These are phyloP conservation scores for Grigorovia transvaalensis DNA, from an alignment of 805 yeast genomes.

Conservation along the genomic window DNA sequence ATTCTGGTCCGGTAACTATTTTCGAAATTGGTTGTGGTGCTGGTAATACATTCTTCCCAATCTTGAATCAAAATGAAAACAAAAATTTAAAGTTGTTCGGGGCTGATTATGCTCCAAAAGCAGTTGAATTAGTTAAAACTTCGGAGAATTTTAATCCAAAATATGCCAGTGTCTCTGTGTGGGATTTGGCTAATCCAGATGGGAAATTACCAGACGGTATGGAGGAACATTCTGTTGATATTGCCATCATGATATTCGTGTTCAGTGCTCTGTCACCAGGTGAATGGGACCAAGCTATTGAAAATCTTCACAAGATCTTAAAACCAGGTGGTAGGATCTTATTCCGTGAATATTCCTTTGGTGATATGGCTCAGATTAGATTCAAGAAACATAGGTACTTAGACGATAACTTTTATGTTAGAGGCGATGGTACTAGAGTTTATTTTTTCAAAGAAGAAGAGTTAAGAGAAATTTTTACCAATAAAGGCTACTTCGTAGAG, in stretches of 20 bases:
- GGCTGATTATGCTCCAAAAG: conserved; percentile 82
- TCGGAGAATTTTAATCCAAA: conserved; percentile 50
- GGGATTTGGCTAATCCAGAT: conserved; percentile 84
- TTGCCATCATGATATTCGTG: conserved; percentile 90
- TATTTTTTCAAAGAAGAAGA: conserved; percentile 96
- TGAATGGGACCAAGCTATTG: conserved; percentile 79
- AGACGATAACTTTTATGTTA: conserved; percentile 87
- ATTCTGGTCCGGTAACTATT: conserved; percentile 60
- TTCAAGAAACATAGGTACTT: conserved; percentile 79
- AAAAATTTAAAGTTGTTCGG: conserved; percentile 65
- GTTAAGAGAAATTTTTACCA: conserved; percentile 59
- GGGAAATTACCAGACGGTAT: conserved; percentile 75
- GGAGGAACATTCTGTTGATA: conserved; percentile 72
- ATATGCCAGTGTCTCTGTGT: conserved; percentile 73
- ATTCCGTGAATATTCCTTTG: conserved; percentile 91
- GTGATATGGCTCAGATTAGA: conserved; percentile 89
- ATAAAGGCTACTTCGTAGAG: conserved; percentile 45
- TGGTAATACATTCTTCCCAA: conserved; percentile 92
- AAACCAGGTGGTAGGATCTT: conserved; percentile 90
- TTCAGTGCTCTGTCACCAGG: conserved; percentile 85
- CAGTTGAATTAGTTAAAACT: conserved; percentile 71
- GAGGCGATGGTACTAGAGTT: conserved; percentile 97
- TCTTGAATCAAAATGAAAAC: conserved; percentile 72
- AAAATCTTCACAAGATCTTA: conserved; percentile 56
- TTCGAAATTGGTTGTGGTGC: conserved; percentile 98